A percentile compares a stretch with the other conserved stretches of the same genome.
phyloP scores from a whole-genome alignment of 2,329 filamentous ascomycete species.

The Epichloe glyceriae region DNA sequence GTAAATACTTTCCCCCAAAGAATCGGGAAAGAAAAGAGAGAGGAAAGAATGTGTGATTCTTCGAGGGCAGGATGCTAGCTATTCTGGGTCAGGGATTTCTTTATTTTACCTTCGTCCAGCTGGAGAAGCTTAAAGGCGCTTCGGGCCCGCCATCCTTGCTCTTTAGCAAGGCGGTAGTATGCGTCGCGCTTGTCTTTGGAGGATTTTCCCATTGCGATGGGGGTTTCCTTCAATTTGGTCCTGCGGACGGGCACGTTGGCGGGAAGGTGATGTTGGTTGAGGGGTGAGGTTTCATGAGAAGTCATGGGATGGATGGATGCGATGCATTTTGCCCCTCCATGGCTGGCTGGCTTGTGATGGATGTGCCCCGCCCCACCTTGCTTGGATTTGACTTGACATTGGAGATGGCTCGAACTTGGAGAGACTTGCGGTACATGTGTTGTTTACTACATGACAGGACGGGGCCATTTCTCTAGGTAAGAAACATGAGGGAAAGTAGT shows the following conservation, averaged over 20 bases:
- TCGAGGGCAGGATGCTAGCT: not conserved
- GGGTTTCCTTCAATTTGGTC: not conserved
- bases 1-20: not conserved
- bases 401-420: too few species aligned
- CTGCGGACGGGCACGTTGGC: not conserved
- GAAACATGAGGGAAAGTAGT: not conserved
- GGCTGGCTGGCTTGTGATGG: not conserved
- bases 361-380: too few species aligned
- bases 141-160: constrained; percentile 94
- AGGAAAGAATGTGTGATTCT: too few species aligned
- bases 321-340: not conserved
- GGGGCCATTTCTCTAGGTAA: not conserved
- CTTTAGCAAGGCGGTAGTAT: constrained; percentile 94
- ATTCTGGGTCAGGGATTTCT: not conserved
- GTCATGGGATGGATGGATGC: not conserved
- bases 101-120: constrained; percentile 57
- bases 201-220: constrained; percentile 69
- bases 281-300: too few species aligned
- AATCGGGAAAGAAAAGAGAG: not conserved
- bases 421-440: too few species aligned
- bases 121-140: constrained; percentile 96
- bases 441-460: too few species aligned
- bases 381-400: too few species aligned
- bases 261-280: not conserved
- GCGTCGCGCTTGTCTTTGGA: constrained; percentile 98